Evolutionary conservation across 2,329 filamentous ascomycete genomes (phyloP), one percentile per base, ranked within the genome.

Genomic region (Penicillium nordicum): DNA sequence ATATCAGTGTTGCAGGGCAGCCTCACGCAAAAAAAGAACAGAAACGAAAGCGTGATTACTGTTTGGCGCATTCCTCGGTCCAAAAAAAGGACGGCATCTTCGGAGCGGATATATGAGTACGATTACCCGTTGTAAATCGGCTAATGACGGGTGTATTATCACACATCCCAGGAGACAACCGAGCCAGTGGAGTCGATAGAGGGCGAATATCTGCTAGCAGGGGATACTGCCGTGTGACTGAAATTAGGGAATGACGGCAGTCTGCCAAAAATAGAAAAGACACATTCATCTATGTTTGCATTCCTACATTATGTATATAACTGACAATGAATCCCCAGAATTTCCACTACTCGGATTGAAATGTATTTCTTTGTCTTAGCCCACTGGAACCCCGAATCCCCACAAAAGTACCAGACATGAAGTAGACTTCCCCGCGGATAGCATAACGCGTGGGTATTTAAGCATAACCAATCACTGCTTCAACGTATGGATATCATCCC

Each of bases 351-450:
- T 41, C 4, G 18, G 18, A 11, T 18, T 34, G 18, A 41, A 29
- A 27, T 34, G 9, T 11, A 29, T 11, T 38, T 46, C 23, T 5
- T 12, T 7, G 11, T 14, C 21, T n/a, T 27, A 34, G 9, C 10
- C 12, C 18, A 45, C 12, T 11, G 18, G 7, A 23, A 30, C 30
- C 29, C 16, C 14, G 1, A 21, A n/a, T 41, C 45, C 46, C 41
- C 34, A 11, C 53, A 52, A 52, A 55, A 42, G 34, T 52, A 55
- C 53, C 48, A 41, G 16, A 12, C 36, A 36, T 57, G 18, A 37
- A 29, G 16, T 12, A 14, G 30, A 8, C 36, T 53, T 53, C 49
- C 54, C 54, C 54, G 43, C 37, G 36, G 38, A 42, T 53, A 18
- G 4, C 29, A 42, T 14, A 32, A 11, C 21, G 18, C 23, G 37